phyloP scores from a whole-genome alignment of 1,284 basidiomycete genomes.

The Porodaedalea pini region DNA sequence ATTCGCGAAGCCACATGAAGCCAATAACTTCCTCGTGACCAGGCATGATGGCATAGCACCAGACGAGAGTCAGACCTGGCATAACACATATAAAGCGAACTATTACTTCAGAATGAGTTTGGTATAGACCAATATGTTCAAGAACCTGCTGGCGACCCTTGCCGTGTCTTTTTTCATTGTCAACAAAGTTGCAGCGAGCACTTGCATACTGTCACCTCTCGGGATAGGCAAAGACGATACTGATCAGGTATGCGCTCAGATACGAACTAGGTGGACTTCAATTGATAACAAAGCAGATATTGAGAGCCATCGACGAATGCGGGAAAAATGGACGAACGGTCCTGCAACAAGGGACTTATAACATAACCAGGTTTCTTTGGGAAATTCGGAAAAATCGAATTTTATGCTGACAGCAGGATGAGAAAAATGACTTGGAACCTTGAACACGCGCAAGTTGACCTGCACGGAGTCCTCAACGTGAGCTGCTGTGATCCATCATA shows the following conservation, averaged over 20 bases:
- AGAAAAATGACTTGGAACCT: constrained; percentile 63
- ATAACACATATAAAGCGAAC: no score
- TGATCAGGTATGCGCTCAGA: constrained; percentile 33
- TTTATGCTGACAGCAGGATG: constrained; percentile 12
- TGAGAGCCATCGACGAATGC: constrained; percentile 21
- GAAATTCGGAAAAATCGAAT: no score
- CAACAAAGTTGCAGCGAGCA: constrained; percentile 16
- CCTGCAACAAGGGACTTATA: constrained; percentile 8
- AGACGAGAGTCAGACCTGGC: no score
- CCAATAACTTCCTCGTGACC: background rate
- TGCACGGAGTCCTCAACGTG: constrained; percentile 54
- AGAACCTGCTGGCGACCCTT: background rate
- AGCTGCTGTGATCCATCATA: background rate
- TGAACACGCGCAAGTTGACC: constrained; percentile 44
- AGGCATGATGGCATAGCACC: background rate
- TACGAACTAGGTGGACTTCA: background rate
- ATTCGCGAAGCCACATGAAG: background rate
- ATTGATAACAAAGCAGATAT: background rate
- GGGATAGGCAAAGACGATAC: constrained; percentile 42
- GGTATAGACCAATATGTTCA: background rate
- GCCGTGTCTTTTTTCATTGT: background rate
- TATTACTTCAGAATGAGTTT: no score
- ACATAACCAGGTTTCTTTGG: constrained; percentile 14
- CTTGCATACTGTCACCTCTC: constrained; percentile 37
- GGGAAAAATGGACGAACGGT: constrained; percentile 29